Conservation (phyloP, 1,284 basidiomycete genomes). For the Fomitopsis pinicola region DNA sequence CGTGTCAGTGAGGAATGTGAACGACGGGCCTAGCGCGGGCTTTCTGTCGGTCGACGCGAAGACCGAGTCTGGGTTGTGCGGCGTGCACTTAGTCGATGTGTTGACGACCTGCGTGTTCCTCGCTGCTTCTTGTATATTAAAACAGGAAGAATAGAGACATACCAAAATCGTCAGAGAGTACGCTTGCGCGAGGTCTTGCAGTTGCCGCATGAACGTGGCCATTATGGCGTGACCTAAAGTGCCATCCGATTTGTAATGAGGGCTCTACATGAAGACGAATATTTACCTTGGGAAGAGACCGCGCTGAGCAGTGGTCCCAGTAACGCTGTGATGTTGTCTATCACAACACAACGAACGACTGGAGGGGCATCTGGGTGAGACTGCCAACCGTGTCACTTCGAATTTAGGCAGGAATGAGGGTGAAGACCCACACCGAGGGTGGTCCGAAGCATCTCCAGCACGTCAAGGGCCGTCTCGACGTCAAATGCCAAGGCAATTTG, state of each 20-base stretch:
- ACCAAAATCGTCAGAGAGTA: slow-evolving; percentile 49
- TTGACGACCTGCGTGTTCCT: slow-evolving; percentile 39
- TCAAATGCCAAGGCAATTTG: slow-evolving; percentile 56
- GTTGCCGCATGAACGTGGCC: slow-evolving; percentile 63
- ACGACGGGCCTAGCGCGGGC: slow-evolving; percentile 71
- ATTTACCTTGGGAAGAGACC: slow-evolving; percentile 55
- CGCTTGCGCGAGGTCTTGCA: slow-evolving; percentile 47
- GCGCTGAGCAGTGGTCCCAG: slow-evolving; percentile 62
- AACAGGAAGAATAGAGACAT: slow-evolving; percentile 30
- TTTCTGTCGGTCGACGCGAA: slow-evolving; percentile 44
- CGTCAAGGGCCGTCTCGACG: slow-evolving; percentile 43
- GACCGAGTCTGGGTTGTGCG: slow-evolving; percentile 33
- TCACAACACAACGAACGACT: slow-evolving; percentile 45
- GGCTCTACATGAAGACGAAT: background rate
- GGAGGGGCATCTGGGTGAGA: slow-evolving; percentile 2
- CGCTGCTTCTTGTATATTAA: background rate
- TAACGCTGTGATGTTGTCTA: slow-evolving; percentile 65
- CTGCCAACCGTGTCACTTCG: slow-evolving; percentile 2
- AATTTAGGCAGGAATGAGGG: background rate
- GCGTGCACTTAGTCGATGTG: slow-evolving; percentile 32
- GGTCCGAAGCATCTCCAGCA: slow-evolving; percentile 37
- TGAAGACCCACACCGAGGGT: slow-evolving; percentile 9
- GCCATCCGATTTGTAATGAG: background rate
- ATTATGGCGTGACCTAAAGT: slow-evolving; percentile 62
- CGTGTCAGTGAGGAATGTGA: slow-evolving; percentile 65